Evolutionary conservation across 2,329 filamentous ascomycete species (phyloP), one percentile per base, ranked within the genome.

Genomic region (Colletotrichum aenigma): DNA sequence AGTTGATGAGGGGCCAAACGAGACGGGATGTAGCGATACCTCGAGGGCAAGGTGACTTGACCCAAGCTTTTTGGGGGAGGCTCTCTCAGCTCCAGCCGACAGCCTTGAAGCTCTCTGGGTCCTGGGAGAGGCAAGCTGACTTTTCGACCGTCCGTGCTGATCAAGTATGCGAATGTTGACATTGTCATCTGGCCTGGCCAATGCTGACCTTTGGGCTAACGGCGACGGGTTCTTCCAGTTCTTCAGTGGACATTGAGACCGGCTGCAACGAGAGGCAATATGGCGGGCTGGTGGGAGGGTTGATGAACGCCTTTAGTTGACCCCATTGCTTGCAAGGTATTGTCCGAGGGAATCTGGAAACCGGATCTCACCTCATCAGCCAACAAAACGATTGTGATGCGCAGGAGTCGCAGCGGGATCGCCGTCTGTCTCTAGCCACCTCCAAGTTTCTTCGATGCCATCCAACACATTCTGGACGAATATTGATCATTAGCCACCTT

Each of bases 381-480:
- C 74, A 74, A 69, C 70, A 69, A 52, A 76, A 68, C 58, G 48
- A 76, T 69, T 64, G 70, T 69, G 74, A 76, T 76, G 65, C 26
- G 34, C 70, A 73, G 60, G 56, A 69, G 24, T 58, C 28, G 67
- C 34, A 26, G 56, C 70, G 48, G 67, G 65, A 76, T 58, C 70
- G 48, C 43, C 56, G 58, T 28, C 34, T 64, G 70, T 65, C 58
- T 65, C 48, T 73, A 55, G 16, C 32, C 32, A 48, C 30, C 26
- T 69, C 58, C 43, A 52, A 70, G 24, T 62, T 69, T 70, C 13
- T 70, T 52, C 36, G 67, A 70, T 28, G 28, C 36, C 2, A 67
- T 70, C 56, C 56, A 26, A 34, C 26, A 38, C 67, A 52, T 61
- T 70, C 34, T 32, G 18, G 56, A 28, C 26, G 32, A 34, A 34